Base-by-base conservation (phyloP, 2,329 filamentous ascomycete genomes). In the Fusarium falciforme region DNA sequence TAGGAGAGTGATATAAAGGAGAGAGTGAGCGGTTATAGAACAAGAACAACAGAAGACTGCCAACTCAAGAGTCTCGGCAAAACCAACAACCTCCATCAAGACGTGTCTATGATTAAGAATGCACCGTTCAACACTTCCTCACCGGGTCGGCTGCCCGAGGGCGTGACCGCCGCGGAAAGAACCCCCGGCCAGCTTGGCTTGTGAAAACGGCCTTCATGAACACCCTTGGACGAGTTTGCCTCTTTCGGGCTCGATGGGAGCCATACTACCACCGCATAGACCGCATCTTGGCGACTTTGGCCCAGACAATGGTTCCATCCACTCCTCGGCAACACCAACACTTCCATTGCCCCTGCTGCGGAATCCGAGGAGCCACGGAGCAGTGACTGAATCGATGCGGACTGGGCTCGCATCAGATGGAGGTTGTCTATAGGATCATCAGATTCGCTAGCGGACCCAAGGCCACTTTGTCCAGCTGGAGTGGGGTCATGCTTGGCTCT, bases 381-480 rank as follows among this genome's bases (percentile, higher is more conserved):
- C n/a, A 66, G 66, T 61, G 69, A 36, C 55, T 27, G 33, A 40
- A 38, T 59, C 54, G 33, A 52, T 22, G 29, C 17, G 25, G 25
- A 61, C 36, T 36, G 27, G 12, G 35, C 10, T 31, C 22, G 44
- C 36, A 64, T 52, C 57, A 63, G 61, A 72, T 61, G 47, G 61
- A 72, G 61, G 49, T 61, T 60, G 64, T 71, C 31, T 61, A 71
- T 69, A 57, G 70, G 44, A 66, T 73, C 62, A 70, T 63, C 61
- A 40, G 54, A 25, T 59, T 29, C 54, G 42, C 27, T 58, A 61
- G 63, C 57, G 63, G 60, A 61, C 35, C 63, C 57, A 60, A 44
- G 61, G 25, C 35, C 63, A 62, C 29, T 66, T 42, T 52, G 63
- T 25, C 55, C 49, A 54, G 49, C 49, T 29, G 33, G 16, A 11